Base-by-base conservation (phyloP, 495 filamentous ascomycete species). In the Penicillium manginii region DNA sequence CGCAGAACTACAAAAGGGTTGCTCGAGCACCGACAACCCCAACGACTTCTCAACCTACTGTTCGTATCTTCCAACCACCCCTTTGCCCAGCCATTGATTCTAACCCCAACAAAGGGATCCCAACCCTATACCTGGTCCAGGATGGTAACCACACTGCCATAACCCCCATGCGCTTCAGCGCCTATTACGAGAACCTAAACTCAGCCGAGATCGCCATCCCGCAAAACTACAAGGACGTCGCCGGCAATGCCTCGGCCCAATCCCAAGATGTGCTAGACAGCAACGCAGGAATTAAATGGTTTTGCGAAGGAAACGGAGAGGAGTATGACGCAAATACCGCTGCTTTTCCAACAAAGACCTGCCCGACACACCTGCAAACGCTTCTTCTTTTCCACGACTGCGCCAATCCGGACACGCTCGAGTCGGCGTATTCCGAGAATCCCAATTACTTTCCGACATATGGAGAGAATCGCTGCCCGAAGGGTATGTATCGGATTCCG, bases 11-110 rank as follows among this genome's bases (percentile, higher is more conserved):
- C 64, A 63, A 18, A 50, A 52, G 11, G 64, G 64, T 47, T 63
- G 64, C 52, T 54, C 55, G n/a, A 61, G 35, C 2, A 47, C 54
- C 12, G 58, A 57, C 7, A 67, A 63, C 55, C 64, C 58, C 5
- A 67, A 67, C 29, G 64, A 67, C 37, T 58, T 63, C 19, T 67
- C 64, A 0, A 52, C 53, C 32, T 67, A 67, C 55, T 61, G 63
- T 65, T 33, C 15, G 35, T 55, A 9, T 15, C 23, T 42, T 53
- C 23, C 12, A 17, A 7, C 19, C 35, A 19, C 3, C 14, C 8
- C 4, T 18, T 9, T 7, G 14, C 40, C 17, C 19, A 17, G 1
- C 26, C 22, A 19, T 12, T 26, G 10, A 22, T 4, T 26, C 45
- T 47, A 47, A 47, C 19, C 8, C 10, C 45, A 47, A 22, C 10